phyloP scores from a whole-genome alignment of 2,329 filamentous ascomycete genomes.

The Pezicula carpinea region DNA sequence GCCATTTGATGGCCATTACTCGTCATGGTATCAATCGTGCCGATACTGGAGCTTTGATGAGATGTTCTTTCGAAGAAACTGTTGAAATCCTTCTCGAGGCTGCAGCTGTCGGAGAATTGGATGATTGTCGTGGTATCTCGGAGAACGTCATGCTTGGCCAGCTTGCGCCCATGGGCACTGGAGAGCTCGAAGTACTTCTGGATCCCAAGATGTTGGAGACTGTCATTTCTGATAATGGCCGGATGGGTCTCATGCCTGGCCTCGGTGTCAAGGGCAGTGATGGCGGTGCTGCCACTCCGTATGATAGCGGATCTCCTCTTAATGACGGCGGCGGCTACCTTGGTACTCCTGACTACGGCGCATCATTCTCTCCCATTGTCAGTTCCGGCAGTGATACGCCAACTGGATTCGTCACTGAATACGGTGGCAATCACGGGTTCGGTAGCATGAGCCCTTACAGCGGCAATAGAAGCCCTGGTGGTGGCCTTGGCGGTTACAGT shows the following conservation, averaged over 20 bases:
- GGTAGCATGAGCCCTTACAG: constrained; percentile 63
- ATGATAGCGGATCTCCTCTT: constrained; percentile 82
- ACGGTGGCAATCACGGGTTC: constrained; percentile 41
- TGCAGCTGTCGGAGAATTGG: constrained; percentile 87
- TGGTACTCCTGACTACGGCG: constrained; percentile 53
- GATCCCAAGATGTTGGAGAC: constrained; percentile 96
- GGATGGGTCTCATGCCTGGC: constrained; percentile 75
- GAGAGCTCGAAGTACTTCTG: constrained; percentile 88
- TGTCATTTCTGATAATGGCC: constrained; percentile 86
- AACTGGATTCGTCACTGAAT: constrained; percentile 58
- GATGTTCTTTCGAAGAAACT: constrained; percentile 98
- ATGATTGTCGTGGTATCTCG: constrained; percentile 96
- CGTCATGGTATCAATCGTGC: constrained; percentile 98
- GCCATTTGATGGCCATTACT: constrained; percentile 91
- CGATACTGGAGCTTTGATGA: constrained; percentile 96
- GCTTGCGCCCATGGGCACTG: constrained; percentile 93
- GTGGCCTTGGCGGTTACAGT: constrained; percentile 36
- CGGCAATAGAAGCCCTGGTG: constrained; percentile 58
- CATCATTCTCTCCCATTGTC: constrained; percentile 73
- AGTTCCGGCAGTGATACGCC: constrained; percentile 68
- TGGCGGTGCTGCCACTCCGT: constrained; percentile 87
- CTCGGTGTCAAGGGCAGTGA: constrained; percentile 72
- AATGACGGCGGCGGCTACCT: constrained; percentile 65
- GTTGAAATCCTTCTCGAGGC: constrained; percentile 97
- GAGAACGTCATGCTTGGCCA: constrained; percentile 99